Evolutionary conservation across 208 protist species (phyloP).

Genomic region (Borovskyia barvae): DNA sequence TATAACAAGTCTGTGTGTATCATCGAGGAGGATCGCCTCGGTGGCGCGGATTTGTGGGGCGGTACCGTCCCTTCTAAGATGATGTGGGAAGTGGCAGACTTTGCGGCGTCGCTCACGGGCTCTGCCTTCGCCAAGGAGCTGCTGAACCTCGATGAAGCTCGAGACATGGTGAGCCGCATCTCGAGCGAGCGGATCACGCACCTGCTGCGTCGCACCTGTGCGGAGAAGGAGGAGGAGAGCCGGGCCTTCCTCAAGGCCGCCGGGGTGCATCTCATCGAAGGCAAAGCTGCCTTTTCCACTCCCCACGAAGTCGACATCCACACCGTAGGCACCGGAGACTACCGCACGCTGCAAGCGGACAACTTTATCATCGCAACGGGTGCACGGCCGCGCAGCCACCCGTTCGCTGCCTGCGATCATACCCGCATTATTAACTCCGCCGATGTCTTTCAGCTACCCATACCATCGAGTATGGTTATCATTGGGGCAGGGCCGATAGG

Average conservation of each 20-base stretch:
- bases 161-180: conserved; percentile 21
- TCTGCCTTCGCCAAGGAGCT: conserved; percentile 26
- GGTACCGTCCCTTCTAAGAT: conserved; percentile 74
- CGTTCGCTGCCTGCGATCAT: conserved; percentile 36
- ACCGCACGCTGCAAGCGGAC: conserved; percentile 53
- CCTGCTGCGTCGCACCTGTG: conserved; percentile 36
- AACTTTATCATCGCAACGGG: conserved; percentile 80
- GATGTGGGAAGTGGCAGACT: conserved; percentile 66
- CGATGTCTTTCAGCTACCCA: conserved; percentile 48
- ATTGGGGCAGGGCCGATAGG: conserved; percentile 62
- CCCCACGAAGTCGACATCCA: conserved; percentile 57
- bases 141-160: conserved; percentile 24
- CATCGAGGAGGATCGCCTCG: conserved; percentile 47
- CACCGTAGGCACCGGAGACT: conserved; percentile 40
- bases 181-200: conserved; percentile 30
- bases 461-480: conserved; percentile 67
- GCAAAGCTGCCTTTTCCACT: conserved; percentile 57
- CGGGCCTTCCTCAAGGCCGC: conserved; percentile 22
- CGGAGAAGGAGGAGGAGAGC: conserved; percentile 37
- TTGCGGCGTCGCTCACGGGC: conserved; percentile 27
- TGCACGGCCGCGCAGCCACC: conserved; percentile 39
- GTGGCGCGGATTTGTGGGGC: conserved; percentile 67
- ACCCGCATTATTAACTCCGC: conserved; percentile 42
- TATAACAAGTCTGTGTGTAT: conserved; percentile 63
- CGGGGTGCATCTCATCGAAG: conserved; percentile 54